Conservation (phyloP, 2,329 filamentous ascomycete species). For the Ambrosiella xylebori region DNA sequence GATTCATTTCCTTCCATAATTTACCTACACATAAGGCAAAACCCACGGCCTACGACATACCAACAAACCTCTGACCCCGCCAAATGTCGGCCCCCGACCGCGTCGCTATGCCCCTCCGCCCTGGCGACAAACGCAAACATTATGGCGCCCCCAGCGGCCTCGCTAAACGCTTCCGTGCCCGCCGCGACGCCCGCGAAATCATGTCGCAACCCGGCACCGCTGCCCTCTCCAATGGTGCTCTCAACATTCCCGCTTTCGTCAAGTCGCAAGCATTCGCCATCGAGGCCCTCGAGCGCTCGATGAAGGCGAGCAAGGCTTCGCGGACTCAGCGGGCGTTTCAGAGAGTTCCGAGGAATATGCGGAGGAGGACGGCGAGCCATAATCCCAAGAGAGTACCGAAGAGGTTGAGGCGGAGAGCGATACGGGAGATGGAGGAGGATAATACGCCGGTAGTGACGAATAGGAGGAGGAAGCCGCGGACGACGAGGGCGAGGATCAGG, state of each 20-base stretch:
- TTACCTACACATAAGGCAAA: not conserved
- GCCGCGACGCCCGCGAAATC: conserved; percentile 31
- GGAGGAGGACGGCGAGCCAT: conserved; percentile 81
- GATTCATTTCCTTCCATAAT: not conserved
- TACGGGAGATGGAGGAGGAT: conserved; percentile 64
- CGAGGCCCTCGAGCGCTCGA: conserved; percentile 63
- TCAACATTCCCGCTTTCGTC: conserved; percentile 74
- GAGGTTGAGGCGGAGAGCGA: conserved; percentile 52
- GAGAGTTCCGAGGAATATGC: conserved; percentile 66
- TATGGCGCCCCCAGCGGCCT: conserved; percentile 1
- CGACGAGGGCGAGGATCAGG: conserved; percentile 42
- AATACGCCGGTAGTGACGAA: conserved; percentile 70
- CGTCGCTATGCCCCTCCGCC: conserved; percentile 10
- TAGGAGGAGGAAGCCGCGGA: conserved; percentile 42
- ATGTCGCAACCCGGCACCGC: conserved; percentile 32
- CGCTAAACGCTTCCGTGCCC: conserved; percentile 27
- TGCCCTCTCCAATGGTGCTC: conserved; percentile 51
- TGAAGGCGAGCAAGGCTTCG: conserved; percentile 51
- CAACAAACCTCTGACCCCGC: not conserved
- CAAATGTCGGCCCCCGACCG: not conserved
- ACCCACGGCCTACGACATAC: not conserved
- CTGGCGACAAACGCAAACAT: conserved; percentile 8
- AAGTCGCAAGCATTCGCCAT: conserved; percentile 81
- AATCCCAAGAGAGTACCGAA: conserved; percentile 83
- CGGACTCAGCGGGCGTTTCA: conserved; percentile 66